Evolutionary conservation across 2,329 filamentous ascomycete genomes (phyloP), one percentile per base, ranked within the genome.

Genomic region (Parascedosporium putredinis): DNA sequence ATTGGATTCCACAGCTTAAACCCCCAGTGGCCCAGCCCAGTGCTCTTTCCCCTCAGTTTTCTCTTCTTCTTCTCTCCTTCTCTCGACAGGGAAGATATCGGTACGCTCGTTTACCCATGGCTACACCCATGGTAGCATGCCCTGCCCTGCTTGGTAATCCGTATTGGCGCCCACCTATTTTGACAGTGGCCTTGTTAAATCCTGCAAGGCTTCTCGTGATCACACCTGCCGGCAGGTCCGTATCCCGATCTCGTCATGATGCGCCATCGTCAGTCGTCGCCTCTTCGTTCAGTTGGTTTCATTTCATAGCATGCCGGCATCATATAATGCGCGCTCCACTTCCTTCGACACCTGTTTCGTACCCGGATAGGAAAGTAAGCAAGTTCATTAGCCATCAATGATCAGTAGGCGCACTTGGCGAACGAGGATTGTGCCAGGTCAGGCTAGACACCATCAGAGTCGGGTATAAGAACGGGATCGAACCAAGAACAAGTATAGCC

Each of bases 231-330:
- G 31, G 16, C 27, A 22, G 44, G 14, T 27, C 20, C 3, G 38
- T 20, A 20, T 42, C 38, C 10, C 18, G 7, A 42, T 42, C 20
- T 42, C 38, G 23, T 42, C 12, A 42, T 18, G 18, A 20, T 20
- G 23, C 9, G 16, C 20, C 38, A 31, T 6, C 27, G 6, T 31
- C 27, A n/a, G n/a, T n/a, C n/a, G n/a, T 12, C 43, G 33, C 23
- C 25, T 31, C 12, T 38, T 29, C 24, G 34, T 36, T 27, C 22
- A 20, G 23, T 18, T 31, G 27, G 20, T 46, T 20, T 31, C n/a
- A 16, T 27, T 50, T 62, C 64, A 74, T 36, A 72, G 33, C 36
- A 71, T 57, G n/a, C 71, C 72, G 16, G 57, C 55, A 10, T 63
- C 57, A 60, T 67, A 67, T 50, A 74, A 63, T 29, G 62, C 61